Conservation (phyloP, 331 rosid genomes). For the Arachis monticola region DNA sequence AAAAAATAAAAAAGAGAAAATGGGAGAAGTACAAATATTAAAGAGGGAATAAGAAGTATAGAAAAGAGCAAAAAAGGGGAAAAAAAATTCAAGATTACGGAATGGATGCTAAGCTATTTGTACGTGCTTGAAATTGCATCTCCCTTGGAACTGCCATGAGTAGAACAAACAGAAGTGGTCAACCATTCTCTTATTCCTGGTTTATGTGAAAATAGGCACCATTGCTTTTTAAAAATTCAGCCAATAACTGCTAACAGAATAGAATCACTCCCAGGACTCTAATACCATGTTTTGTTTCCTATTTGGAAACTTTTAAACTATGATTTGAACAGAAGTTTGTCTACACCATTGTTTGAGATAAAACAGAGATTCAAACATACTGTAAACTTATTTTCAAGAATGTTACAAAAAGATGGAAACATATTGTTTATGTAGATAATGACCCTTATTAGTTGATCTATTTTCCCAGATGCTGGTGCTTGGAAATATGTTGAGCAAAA, state of each 20-base stretch:
- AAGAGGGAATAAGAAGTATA: background rate
- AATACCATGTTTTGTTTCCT: background rate
- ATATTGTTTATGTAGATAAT: conserved; percentile 7
- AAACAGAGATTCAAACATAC: background rate
- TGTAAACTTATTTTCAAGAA: background rate
- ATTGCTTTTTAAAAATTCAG: too few species aligned
- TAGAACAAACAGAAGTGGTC: background rate
- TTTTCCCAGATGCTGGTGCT: conserved; percentile 79
- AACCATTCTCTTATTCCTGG: conserved; percentile 8
- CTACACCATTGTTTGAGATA: background rate
- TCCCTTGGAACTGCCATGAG: conserved; percentile 13
- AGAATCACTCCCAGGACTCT: background rate
- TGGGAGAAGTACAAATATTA: background rate
- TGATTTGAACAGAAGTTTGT: background rate
- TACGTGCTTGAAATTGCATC: conserved; percentile 22
- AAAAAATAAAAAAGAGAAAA: conserved; percentile 8
- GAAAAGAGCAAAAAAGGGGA: too few species aligned
- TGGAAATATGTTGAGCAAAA: conserved; percentile 87
- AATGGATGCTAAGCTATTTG: conserved; percentile 8
- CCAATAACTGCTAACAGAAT: too few species aligned
- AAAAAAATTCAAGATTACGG: background rate
- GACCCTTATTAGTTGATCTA: conserved; percentile 37
- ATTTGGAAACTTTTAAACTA: background rate
- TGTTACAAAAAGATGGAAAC: background rate
- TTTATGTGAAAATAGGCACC: background rate